Conservation (phyloP, 257 asterid species). For the Solanum stenotomum region DNA sequence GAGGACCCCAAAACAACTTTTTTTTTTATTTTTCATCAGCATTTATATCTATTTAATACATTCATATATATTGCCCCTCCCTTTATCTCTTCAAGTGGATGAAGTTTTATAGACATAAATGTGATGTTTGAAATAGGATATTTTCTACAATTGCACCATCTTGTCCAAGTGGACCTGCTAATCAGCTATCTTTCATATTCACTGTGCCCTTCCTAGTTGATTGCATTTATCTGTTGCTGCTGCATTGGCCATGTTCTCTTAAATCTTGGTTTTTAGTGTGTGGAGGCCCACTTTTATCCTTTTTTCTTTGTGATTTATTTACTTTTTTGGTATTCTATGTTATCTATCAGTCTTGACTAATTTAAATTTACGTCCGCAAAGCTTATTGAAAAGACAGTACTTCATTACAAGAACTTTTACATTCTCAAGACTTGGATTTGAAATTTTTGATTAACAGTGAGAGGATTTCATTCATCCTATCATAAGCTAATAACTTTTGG, state of each 20-base stretch:
- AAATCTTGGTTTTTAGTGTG: background rate
- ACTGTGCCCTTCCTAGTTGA: background rate
- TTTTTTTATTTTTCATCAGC: background rate
- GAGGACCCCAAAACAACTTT: background rate
- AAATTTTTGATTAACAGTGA: background rate
- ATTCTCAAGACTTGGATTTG: background rate
- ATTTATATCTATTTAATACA: background rate
- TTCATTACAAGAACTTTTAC: background rate
- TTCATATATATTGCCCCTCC: background rate
- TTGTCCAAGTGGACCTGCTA: background rate
- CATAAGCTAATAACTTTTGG: background rate
- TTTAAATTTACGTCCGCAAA: background rate
- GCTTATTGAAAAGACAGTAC: background rate
- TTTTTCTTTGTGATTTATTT: background rate
- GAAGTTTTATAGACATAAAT: conserved; percentile 28
- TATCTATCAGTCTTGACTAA: background rate
- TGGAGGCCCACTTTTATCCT: background rate
- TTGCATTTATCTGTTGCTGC: conserved; percentile 6
- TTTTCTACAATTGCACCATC: background rate
- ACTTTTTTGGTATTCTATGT: background rate
- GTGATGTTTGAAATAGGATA: background rate
- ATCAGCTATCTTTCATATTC: background rate
- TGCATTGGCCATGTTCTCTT: background rate
- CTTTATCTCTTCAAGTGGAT: background rate
- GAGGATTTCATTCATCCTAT: background rate